Evolutionary conservation across 495 filamentous ascomycete genomes (phyloP).

Genomic region (Penicillium lividum): DNA sequence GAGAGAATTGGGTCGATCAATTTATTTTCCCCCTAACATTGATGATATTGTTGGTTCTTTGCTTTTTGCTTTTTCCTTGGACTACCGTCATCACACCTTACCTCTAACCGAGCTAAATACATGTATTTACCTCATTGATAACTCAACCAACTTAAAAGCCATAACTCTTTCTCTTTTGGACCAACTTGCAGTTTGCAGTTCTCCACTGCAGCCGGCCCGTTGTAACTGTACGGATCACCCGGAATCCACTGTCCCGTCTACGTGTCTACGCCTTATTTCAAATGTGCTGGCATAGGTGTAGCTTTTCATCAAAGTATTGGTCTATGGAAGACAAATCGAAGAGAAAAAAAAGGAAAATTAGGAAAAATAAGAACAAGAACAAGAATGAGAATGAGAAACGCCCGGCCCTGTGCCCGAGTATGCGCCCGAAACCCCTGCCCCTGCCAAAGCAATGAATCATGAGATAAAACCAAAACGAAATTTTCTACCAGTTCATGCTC

Average conservation of each 20-base stretch:
- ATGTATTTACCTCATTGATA: not conserved
- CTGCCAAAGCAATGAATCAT: constrained; percentile 17
- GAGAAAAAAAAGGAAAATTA: constrained; percentile 3
- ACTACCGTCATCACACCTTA: not conserved
- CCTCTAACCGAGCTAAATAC: not conserved
- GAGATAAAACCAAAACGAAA: not conserved
- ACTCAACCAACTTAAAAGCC: not conserved
- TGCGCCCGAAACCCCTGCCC: constrained; percentile 25
- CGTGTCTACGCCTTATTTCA: constrained; percentile 5
- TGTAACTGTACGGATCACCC: constrained; percentile 14
- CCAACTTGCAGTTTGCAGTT: constrained; percentile 13
- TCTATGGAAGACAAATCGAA: not conserved
- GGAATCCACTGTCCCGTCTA: constrained; percentile 9
- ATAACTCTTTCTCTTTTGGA: constrained; percentile 1
- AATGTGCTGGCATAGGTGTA: constrained; percentile 5
- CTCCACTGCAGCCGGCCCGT: constrained; percentile 14
- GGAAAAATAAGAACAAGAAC: constrained; percentile 10
- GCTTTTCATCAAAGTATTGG: not conserved
- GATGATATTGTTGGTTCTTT: not conserved
- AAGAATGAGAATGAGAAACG: constrained; percentile 18
- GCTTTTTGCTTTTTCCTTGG: not conserved
- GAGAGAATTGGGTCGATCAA: not conserved
- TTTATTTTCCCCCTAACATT: not conserved
- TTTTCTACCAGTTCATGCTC: constrained; percentile 22
- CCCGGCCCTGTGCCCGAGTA: constrained; percentile 5